Evolutionary conservation across 495 filamentous ascomycete genomes (phyloP), one percentile per base, ranked within the genome.

Genomic region (Penicillium canariense): DNA sequence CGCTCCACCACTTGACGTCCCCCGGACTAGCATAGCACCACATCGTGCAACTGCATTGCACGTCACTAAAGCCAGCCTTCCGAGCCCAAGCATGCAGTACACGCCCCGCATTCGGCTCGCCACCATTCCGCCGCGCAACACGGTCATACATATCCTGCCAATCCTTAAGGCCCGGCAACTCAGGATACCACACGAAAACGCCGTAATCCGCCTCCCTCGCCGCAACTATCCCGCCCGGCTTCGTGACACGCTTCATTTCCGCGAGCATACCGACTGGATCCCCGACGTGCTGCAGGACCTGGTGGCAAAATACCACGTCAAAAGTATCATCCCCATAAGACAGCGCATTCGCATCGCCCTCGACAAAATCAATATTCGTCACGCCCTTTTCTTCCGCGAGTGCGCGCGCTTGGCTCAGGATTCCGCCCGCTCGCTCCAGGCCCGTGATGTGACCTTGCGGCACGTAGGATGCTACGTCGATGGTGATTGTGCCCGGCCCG

Each of bases 401-500:
- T 17, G 59, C 60, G 23, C 65, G 70, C 10, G 76, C 78, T 22
- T 68, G 57, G 8, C 61, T 47, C n/a, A 82, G 52, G 7, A 77
- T 63, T 7, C 52, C 53, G n/a, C 53, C 58, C 5, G 30, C 58
- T 5, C 56, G 31, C 18, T 81, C 79, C 8, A 81, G 52, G 14
- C 78, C 78, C 0, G 63, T 71, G 7, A 81, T 69, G 34, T 65
- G 60, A 11, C 80, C 82, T 28, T 76, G 38, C 0, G 79, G 73
- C 1, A 79, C 75, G 31, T 71, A 62, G 1, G 54, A 49, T 9
- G 80, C 80, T 6, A 85, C 60, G 42, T 78, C 81, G 1, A 75
- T 61, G 1, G 81, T 84, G 53, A 84, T 84, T 22, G 74, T 80
- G 17, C 81, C 81, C 0, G 80, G 81, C 12, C 82, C 81, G 60